Conservation (phyloP, 1,139 yeast genomes). For the Blastobotrys aristatus region DNA sequence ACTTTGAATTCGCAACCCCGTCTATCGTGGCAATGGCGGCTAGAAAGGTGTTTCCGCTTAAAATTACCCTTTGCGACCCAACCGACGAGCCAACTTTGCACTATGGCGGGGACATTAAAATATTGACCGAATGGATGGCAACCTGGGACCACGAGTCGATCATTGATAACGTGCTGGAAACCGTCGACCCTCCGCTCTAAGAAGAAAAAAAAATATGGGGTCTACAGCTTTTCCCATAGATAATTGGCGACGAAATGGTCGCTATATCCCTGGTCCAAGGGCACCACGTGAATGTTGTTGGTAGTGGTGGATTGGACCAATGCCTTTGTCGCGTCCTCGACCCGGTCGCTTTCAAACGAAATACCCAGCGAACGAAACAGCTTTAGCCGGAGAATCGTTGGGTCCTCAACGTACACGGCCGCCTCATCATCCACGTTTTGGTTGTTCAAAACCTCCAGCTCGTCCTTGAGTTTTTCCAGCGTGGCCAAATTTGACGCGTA, state of each 20-base stretch:
- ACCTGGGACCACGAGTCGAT: slow-evolving; percentile 44
- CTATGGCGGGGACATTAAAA: slow-evolving; percentile 48
- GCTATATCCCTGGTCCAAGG: slow-evolving; percentile 53
- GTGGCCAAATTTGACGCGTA: slow-evolving; percentile 46
- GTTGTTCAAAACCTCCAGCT: slow-evolving; percentile 36
- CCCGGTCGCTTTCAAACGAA: slow-evolving; percentile 33
- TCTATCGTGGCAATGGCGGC: slow-evolving; percentile 46
- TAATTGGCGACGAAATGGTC: slow-evolving; percentile 62
- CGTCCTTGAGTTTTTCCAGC: slow-evolving; percentile 40
- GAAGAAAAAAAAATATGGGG: not conserved
- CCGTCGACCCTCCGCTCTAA: slow-evolving; percentile 45
- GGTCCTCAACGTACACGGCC: slow-evolving; percentile 32
- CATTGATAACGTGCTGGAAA: slow-evolving; percentile 44
- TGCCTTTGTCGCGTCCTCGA: slow-evolving; percentile 37
- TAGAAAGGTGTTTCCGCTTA: slow-evolving; percentile 43
- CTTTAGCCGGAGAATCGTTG: slow-evolving; percentile 37
- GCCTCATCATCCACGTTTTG: slow-evolving; percentile 32
- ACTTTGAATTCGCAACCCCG: slow-evolving; percentile 45
- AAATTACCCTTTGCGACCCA: slow-evolving; percentile 37
- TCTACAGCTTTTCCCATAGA: slow-evolving; percentile 59
- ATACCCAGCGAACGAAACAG: slow-evolving; percentile 38
- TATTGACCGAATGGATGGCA: slow-evolving; percentile 39
- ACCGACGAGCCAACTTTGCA: slow-evolving; percentile 46
- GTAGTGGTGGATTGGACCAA: slow-evolving; percentile 48
- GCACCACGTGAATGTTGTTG: slow-evolving; percentile 48